phyloP scores from a whole-genome alignment of 306 rosid genomes.

The Vigna reflexopilosa region DNA sequence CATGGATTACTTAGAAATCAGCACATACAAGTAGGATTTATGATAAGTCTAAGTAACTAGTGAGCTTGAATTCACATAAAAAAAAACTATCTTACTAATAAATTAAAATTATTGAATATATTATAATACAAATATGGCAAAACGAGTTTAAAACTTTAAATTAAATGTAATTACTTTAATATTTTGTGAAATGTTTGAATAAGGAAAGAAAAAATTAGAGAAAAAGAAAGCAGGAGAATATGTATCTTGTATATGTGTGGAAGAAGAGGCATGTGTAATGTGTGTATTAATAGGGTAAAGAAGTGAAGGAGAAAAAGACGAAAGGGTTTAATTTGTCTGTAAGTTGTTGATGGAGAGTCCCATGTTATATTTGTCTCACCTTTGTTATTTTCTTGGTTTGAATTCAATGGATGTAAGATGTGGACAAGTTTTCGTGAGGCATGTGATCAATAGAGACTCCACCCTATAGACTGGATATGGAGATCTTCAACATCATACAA shows the following conservation, averaged over 20 bases:
- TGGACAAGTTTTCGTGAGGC: slow-evolving; percentile 38
- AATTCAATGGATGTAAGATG: slow-evolving; percentile 48
- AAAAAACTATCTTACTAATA: too few species aligned
- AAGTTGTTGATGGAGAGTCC: slow-evolving; percentile 1
- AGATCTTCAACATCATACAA: slow-evolving; percentile 28
- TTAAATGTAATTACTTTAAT: too few species aligned
- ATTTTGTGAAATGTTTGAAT: too few species aligned
- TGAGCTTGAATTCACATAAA: too few species aligned
- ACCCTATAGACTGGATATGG: slow-evolving; percentile 44
- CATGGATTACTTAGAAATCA: too few species aligned
- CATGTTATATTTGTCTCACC: slow-evolving; percentile 40
- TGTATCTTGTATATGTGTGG: background rate
- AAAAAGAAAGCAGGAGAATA: background rate
- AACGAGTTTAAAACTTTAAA: too few species aligned
- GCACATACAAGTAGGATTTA: too few species aligned
- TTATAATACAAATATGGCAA: too few species aligned
- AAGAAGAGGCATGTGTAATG: slow-evolving; percentile 34
- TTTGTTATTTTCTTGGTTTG: slow-evolving; percentile 22
- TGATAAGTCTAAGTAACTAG: too few species aligned
- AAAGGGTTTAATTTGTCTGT: background rate
- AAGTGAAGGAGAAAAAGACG: slow-evolving; percentile 5
- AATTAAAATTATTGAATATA: too few species aligned
- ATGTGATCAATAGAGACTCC: slow-evolving; percentile 8
- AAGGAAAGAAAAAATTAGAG: background rate
- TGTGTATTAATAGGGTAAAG: background rate